A percentile compares a stretch with the other conserved stretches of the same genome.
These are phyloP conservation scores for Hirschioporus abietinus DNA, from an alignment of 768 basidiomycete genomes.

Conservation along the genomic window DNA sequence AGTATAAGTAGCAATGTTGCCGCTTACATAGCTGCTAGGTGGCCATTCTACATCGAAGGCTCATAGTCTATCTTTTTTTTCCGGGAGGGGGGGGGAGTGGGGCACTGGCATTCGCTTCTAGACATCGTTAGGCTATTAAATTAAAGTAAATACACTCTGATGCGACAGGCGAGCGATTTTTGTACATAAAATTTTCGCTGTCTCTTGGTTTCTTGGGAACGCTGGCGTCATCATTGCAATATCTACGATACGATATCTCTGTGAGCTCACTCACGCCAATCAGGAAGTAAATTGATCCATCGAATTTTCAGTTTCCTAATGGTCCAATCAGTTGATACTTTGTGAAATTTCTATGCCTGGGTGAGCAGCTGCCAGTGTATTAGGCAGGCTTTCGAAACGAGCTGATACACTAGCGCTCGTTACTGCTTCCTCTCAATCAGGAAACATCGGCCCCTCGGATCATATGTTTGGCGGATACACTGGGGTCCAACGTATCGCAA, in stretches of 20 bases:
- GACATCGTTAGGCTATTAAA: too few species aligned
- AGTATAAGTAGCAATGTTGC: neutral
- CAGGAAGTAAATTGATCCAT: neutral
- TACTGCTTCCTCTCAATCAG: conserved; percentile 76
- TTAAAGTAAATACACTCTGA: conserved; percentile 78
- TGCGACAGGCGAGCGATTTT: conserved; percentile 60
- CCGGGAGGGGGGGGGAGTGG: too few species aligned
- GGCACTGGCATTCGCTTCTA: too few species aligned
- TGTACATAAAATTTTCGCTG: conserved; percentile 52
- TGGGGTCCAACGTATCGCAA: conserved; percentile 70
- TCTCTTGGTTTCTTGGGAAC: conserved; percentile 61
- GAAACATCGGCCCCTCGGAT: conserved; percentile 81
- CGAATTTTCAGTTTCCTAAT: conserved; percentile 56
- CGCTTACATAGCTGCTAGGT: conserved; percentile 41
- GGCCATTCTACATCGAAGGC: conserved; percentile 71
- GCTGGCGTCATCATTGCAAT: conserved; percentile 60
- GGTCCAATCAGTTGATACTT: conserved; percentile 68
- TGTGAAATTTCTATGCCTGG: conserved; percentile 58
- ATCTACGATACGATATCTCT: conserved; percentile 56
- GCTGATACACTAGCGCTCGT: conserved; percentile 79
- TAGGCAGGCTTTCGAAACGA: conserved; percentile 77
- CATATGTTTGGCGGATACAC: conserved; percentile 61
- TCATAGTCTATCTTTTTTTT: conserved; percentile 48
- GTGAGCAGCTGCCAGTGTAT: conserved; percentile 54
- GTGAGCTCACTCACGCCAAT: conserved; percentile 30